Base-by-base conservation (phyloP, 2,329 filamentous ascomycete genomes). In the Thelonectria rubi region DNA sequence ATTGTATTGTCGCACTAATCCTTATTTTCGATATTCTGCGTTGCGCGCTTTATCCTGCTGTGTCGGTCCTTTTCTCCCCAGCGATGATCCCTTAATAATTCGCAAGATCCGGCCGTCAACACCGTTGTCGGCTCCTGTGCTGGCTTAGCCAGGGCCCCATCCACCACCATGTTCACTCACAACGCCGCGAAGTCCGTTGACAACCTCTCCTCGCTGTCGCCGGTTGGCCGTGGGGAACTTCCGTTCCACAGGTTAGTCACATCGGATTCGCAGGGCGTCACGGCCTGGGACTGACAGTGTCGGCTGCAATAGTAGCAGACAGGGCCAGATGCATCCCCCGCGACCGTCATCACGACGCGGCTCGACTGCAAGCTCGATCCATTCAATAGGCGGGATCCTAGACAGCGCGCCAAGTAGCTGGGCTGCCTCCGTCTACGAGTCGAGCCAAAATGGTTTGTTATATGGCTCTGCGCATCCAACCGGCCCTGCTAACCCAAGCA, bases 341-440 rank as follows among this genome's bases (percentile, higher is more conserved):
- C 84, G 85, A 69, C 72, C 79, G 12, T 73, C 74, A 14, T 82
- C 86, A 49, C 84, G 94, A 74, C 86, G 93, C 77, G 91, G 88
- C 64, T 98, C 95, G 56, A 91, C 89, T 24, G 90, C 94, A 46
- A 97, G 93, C 81, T 97, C 94, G 20, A 87, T 94, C 69, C 88
- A 90, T 74, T 97, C 94, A 32, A 88, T 97, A 74, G 93, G 93
- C 63, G 93, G 93, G n/a, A 85, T 87, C 37, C 80, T 97, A 62
- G 93, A 97, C 73, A 88, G 86, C 9, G 85, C 87, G n/a, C 80
- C 85, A 2, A 81, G 73, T 69, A 83, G 76, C 76, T 82, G 85
- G 81, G 79, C 82, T 62, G 78, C 84, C 62, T 84, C 89, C 15
- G 77, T 87, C 14, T 77, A 82, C 37, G 93, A 97, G 77, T 87